These are phyloP conservation scores for Daldinia sp. DNA, from an alignment of 2,329 filamentous ascomycete genomes.

Conservation along the genomic window DNA sequence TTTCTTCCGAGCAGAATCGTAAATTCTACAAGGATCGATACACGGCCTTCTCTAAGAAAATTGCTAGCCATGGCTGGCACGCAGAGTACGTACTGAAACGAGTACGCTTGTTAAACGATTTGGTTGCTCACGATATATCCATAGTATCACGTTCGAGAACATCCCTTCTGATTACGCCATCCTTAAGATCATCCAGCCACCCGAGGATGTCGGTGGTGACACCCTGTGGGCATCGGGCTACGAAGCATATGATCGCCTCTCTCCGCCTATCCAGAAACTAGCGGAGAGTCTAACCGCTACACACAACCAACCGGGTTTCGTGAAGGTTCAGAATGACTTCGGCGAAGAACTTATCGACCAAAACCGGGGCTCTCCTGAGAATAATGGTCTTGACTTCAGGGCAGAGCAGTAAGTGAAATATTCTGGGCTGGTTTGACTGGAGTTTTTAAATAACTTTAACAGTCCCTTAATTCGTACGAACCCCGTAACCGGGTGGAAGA, in stretches of 20 bases:
- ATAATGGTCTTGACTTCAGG: constrained; percentile 64
- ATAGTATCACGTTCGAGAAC: constrained; percentile 63
- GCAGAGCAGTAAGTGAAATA: constrained; percentile 56
- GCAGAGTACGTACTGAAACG: constrained; percentile 53
- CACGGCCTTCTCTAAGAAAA: constrained; percentile 36
- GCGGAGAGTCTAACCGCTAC: constrained; percentile 64
- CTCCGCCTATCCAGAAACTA: constrained; percentile 60
- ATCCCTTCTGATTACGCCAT: constrained; percentile 67
- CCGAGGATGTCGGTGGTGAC: constrained; percentile 59
- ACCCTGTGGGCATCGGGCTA: constrained; percentile 63
- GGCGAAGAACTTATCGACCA: constrained; percentile 60
- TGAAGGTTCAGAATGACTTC: constrained; percentile 61
- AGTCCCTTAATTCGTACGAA: constrained; percentile 69
- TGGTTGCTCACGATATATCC: not conserved
- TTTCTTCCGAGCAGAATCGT: constrained; percentile 67
- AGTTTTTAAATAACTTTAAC: constrained; percentile 1
- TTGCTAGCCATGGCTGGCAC: constrained; percentile 63
- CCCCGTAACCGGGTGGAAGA: constrained; percentile 70
- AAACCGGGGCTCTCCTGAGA: constrained; percentile 67
- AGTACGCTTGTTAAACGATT: no score
- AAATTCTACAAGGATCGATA: constrained; percentile 65
- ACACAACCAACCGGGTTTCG: constrained; percentile 63
- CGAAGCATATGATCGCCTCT: constrained; percentile 68
- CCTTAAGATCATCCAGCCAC: constrained; percentile 62
- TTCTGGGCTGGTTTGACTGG: not conserved